Percentiles rank a stretch among this genome's conserved stretches.
Evolutionary conservation across 2,329 filamentous ascomycete species (phyloP).

Genomic region (Colletotrichum navitas): DNA sequence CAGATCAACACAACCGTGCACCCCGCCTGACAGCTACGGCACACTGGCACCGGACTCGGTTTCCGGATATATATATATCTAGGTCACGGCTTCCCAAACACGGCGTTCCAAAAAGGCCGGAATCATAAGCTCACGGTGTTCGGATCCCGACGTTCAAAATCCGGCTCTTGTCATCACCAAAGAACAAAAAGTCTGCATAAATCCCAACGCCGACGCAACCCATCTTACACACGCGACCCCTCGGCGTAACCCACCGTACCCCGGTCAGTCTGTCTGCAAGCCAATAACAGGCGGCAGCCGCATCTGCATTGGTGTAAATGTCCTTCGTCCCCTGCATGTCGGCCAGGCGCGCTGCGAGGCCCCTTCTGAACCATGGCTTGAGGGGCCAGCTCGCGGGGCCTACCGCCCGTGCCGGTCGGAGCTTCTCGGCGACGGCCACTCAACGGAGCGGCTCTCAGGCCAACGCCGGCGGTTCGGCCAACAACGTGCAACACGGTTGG

Average conservation of each 20-base stretch:
- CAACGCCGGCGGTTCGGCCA: conserved; percentile 6
- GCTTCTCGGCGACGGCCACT: conserved; percentile 44
- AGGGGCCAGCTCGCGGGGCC: conserved; percentile 31
- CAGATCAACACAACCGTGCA: neutral
- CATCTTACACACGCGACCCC: conserved; percentile 37
- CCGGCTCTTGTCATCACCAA: neutral
- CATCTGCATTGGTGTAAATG: conserved; percentile 21
- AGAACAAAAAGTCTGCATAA: neutral
- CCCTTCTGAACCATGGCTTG: conserved; percentile 45
- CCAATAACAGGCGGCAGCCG: conserved; percentile 29
- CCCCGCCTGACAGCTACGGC: neutral
- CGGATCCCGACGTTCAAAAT: neutral
- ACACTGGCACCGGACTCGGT: neutral
- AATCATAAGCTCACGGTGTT: neutral
- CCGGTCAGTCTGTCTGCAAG: conserved; percentile 2
- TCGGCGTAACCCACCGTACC: conserved; percentile 25
- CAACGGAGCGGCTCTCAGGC: conserved; percentile 37
- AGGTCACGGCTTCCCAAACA: neutral
- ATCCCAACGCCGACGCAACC: conserved; percentile 39
- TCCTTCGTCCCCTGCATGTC: conserved; percentile 47
- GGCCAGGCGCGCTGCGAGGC: conserved; percentile 46
- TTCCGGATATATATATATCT: neutral
- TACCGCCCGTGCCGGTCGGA: conserved; percentile 38
- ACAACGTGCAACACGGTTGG: conserved; percentile 45
- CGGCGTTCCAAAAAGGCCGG: neutral